Conservation (phyloP, 306 rosid genomes). For the Ochetophila trinervis region DNA sequence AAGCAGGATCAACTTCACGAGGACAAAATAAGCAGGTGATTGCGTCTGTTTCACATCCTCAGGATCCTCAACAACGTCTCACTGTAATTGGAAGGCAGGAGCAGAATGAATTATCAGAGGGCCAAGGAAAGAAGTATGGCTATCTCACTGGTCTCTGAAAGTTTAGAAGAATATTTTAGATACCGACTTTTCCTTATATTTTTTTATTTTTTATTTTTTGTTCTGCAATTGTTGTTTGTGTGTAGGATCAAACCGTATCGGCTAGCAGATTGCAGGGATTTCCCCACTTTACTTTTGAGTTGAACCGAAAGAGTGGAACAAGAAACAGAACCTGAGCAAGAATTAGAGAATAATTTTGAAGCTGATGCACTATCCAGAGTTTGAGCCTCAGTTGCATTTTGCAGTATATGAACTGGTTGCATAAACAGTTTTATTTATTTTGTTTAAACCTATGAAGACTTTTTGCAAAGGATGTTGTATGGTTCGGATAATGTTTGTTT, state of each 20-base stretch:
- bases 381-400: too few species aligned
- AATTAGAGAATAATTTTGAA: neutral
- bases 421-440: too few species aligned
- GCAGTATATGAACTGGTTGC: too few species aligned
- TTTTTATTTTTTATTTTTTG: neutral
- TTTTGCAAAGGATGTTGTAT: too few species aligned
- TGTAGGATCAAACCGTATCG: conserved; percentile 22
- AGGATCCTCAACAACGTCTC: conserved; percentile 1
- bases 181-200: neutral
- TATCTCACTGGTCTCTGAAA: conserved; percentile 8
- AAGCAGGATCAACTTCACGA: conserved; percentile 13
- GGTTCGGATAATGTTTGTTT: too few species aligned
- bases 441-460: too few species aligned
- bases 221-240: neutral
- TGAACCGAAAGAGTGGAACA: neutral
- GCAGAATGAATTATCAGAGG: conserved; percentile 13
- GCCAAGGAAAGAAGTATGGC: conserved; percentile 24
- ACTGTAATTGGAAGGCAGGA: conserved; percentile 17
- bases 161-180: conserved; percentile 19
- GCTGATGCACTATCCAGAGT: too few species aligned
- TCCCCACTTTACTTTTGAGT: conserved; percentile 16
- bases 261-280: conserved; percentile 18
- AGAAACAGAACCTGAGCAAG: neutral
- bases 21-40: conserved; percentile 22
- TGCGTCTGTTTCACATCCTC: conserved; percentile 24